phyloP scores from a whole-genome alignment of 805 yeast genomes.

The Yamadazyma olivae region DNA sequence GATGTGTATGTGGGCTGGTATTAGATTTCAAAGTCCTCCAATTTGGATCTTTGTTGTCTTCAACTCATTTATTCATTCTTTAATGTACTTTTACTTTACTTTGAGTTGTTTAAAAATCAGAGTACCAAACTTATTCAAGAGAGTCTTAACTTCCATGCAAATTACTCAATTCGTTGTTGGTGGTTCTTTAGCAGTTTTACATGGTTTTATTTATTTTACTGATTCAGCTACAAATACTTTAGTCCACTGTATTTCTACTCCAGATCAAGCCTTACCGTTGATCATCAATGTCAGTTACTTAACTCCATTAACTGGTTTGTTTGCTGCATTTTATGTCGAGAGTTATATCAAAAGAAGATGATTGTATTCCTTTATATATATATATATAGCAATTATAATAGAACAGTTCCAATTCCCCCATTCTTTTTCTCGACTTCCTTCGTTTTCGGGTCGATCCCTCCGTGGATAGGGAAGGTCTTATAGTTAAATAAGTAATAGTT shows the following conservation, averaged over 20 bases:
- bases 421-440: constrained; percentile 50
- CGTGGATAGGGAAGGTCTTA: constrained; percentile 72
- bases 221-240: constrained; percentile 41
- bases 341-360: constrained; percentile 39
- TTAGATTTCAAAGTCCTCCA: constrained; percentile 67
- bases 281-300: constrained; percentile 61
- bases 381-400: constrained; percentile 45
- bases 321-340: constrained; percentile 63
- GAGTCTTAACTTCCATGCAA: constrained; percentile 62
- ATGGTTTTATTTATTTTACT: constrained; percentile 57
- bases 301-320: constrained; percentile 64
- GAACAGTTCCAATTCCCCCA: constrained; percentile 88
- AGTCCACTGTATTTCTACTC: constrained; percentile 48
- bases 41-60: constrained; percentile 79
- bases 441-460: constrained; percentile 65
- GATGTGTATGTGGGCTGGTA: constrained; percentile 80
- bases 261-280: constrained; percentile 63
- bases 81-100: constrained; percentile 71
- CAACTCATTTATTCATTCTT: constrained; percentile 73
- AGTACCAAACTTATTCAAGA: constrained; percentile 57
- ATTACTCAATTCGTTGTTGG: constrained; percentile 68
- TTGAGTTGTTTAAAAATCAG: constrained; percentile 55
- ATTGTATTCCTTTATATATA: not conserved
- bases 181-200: constrained; percentile 63
- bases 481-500: constrained; percentile 92